These are phyloP conservation scores for Eucalyptus lansdowneana DNA, from an alignment of 345 rosid species.

Conservation along the genomic window DNA sequence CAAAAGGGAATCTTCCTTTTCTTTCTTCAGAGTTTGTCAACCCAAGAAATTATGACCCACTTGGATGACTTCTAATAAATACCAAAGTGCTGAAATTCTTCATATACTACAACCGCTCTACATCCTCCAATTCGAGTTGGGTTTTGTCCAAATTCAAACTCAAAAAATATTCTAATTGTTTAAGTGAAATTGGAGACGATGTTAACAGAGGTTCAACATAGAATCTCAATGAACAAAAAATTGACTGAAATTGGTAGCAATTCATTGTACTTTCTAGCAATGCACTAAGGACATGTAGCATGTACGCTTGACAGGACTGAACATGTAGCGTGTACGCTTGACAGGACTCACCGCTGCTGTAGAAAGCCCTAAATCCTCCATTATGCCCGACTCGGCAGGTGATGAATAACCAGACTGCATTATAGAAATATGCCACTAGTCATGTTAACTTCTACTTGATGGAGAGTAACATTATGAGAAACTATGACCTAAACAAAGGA, in stretches of 20 bases:
- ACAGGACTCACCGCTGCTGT: conserved; percentile 26
- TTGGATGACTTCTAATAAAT: neutral
- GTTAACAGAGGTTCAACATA: neutral
- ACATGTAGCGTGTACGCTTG: neutral
- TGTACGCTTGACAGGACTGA: neutral
- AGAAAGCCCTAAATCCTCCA: conserved; percentile 49
- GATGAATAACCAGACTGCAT: conserved; percentile 47
- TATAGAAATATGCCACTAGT: neutral
- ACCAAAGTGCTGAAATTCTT: neutral
- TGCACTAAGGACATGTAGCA: neutral
- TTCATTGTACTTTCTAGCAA: neutral
- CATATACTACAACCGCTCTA: neutral
- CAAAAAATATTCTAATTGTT: neutral
- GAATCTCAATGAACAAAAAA: neutral
- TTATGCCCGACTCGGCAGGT: conserved; percentile 49
- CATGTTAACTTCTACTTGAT: neutral
- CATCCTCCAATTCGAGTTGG: neutral
- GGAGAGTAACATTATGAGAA: neutral
- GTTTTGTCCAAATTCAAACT: neutral
- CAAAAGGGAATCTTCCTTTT: neutral
- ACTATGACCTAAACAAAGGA: neutral
- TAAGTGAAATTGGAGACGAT: neutral
- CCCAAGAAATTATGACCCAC: neutral
- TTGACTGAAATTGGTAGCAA: neutral
- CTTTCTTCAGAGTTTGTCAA: neutral